Evolutionary conservation across 2,329 filamentous ascomycete genomes (phyloP).

Genomic region (Fulvia fulva): DNA sequence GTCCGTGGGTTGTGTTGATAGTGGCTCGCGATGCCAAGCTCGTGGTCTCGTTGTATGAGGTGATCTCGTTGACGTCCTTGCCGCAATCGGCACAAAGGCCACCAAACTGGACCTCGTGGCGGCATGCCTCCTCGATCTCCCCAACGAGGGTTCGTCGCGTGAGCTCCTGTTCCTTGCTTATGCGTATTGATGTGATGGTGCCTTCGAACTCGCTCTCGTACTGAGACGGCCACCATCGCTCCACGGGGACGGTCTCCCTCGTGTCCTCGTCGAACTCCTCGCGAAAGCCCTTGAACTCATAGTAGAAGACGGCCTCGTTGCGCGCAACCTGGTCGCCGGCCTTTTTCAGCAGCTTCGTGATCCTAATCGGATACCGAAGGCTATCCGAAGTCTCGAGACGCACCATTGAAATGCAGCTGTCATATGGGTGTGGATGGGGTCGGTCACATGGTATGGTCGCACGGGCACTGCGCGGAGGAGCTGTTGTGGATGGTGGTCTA

Average conservation of each 20-base stretch:
- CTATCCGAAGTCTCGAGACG: constrained; percentile 46
- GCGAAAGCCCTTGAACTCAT: constrained; percentile 75
- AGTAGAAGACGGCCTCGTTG: constrained; percentile 76
- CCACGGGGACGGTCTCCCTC: constrained; percentile 57
- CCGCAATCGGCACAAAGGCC: constrained; percentile 90
- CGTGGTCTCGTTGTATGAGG: constrained; percentile 73
- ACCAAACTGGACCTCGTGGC: constrained; percentile 85
- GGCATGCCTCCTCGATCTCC: constrained; percentile 84
- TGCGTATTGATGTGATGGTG: constrained; percentile 69
- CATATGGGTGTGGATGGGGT: constrained; percentile 1
- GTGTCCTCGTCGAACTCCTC: constrained; percentile 66
- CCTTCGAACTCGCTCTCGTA: constrained; percentile 86
- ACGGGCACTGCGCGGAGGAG: constrained; percentile 3
- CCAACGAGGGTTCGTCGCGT: constrained; percentile 54
- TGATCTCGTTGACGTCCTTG: constrained; percentile 85
- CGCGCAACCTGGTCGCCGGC: constrained; percentile 71
- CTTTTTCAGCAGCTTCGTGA: constrained; percentile 76
- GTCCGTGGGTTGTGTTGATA: constrained; percentile 93
- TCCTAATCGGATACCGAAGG: constrained; percentile 88
- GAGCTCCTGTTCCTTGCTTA: constrained; percentile 63
- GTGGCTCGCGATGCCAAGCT: constrained; percentile 80
- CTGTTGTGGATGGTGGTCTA: constrained; percentile 3
- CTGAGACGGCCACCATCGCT: constrained; percentile 68
- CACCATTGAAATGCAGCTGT: constrained; percentile 35
- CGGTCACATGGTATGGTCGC: constrained; percentile 25